Conservation (phyloP, 2,329 filamentous ascomycete genomes). For the Monosporascus sp. region DNA sequence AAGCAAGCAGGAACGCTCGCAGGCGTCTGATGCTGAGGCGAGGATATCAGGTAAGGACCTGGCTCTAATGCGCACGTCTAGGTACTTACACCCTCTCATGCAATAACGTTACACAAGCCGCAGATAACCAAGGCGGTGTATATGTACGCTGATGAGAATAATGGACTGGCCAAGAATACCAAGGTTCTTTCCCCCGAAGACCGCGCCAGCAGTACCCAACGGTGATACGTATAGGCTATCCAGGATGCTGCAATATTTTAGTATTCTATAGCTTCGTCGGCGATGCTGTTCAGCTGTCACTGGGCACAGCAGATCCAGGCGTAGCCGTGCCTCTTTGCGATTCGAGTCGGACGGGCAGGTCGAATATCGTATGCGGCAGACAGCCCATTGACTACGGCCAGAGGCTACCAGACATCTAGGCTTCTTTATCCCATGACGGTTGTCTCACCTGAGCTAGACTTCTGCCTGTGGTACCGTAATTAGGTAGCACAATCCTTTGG, state of each 20-base stretch:
- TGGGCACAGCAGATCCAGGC: too few relatives aligned
- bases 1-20: background rate
- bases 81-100: background rate
- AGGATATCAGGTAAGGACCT: background rate
- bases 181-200: background rate
- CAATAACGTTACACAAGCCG: background rate
- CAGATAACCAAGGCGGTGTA: background rate
- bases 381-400: too few relatives aligned
- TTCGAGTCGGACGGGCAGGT: too few relatives aligned
- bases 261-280: too few relatives aligned
- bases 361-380: too few relatives aligned
- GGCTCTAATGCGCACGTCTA: background rate
- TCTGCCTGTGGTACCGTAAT: too few relatives aligned
- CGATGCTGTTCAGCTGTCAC: too few relatives aligned
- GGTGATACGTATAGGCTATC: background rate
- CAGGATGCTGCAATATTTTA: too few relatives aligned
- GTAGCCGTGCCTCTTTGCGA: too few relatives aligned
- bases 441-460: too few relatives aligned
- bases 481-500: background rate
- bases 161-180: background rate
- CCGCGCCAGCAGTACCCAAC: background rate
- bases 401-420: too few relatives aligned
- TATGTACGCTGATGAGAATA: background rate
- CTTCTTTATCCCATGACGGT: too few relatives aligned
- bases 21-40: background rate